These are phyloP conservation scores for Ulota crispa DNA, from an alignment of 225 moss, liverwort and hornwort genomes.

Conservation along the genomic window DNA sequence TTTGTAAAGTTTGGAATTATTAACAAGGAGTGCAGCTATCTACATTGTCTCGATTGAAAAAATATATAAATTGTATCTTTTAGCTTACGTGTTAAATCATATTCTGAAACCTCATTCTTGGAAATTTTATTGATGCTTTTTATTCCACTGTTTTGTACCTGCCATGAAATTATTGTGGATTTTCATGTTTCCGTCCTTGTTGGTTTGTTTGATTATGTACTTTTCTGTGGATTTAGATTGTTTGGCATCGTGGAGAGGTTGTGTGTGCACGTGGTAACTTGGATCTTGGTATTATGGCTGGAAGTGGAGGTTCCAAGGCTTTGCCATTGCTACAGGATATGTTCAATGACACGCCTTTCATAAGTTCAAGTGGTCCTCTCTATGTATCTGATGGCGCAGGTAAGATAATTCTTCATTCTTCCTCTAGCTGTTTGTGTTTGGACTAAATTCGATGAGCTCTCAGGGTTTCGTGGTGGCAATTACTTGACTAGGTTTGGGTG, in stretches of 20 bases:
- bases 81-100: background rate
- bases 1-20: background rate
- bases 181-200: background rate
- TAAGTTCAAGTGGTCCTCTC: conserved; percentile 32
- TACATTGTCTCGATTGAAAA: background rate
- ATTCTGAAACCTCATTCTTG: conserved; percentile 10
- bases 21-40: background rate
- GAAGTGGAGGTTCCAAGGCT: conserved; percentile 31
- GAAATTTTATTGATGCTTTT: background rate
- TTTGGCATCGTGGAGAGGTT: conserved; percentile 52
- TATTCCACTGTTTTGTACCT: background rate
- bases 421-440: background rate
- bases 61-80: background rate
- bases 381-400: conserved; percentile 48
- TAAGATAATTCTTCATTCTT: conserved; percentile 15
- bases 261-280: conserved; percentile 56
- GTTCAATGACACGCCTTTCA: conserved; percentile 38
- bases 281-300: conserved; percentile 27
- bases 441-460: background rate
- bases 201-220: background rate
- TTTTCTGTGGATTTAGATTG: conserved; percentile 39
- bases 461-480: conserved; percentile 7
- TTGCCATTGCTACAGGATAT: conserved; percentile 35
- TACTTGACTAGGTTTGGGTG: conserved; percentile 23
- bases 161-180: background rate